Conservation (phyloP, 148 eudicot species). For the Camellia lanceoleosa region DNA sequence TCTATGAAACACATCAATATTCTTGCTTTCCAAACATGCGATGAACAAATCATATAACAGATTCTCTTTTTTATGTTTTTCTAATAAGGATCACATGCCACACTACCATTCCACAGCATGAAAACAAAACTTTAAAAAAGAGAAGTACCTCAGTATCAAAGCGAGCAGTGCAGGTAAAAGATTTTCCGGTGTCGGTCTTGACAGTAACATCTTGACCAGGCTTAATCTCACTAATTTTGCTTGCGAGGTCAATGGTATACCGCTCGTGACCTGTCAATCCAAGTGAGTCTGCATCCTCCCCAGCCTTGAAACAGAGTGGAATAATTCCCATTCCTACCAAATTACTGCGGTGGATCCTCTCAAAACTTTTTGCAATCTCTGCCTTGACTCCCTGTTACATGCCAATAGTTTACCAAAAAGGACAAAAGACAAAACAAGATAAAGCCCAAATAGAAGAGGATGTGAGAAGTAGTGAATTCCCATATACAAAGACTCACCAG, state of each 20-base stretch:
- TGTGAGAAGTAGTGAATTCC: not conserved
- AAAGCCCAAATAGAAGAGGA: not conserved
- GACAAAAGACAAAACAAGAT: not conserved
- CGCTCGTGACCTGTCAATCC: slow-evolving; percentile 52
- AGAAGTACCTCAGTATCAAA: slow-evolving; percentile 47
- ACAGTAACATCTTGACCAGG: slow-evolving; percentile 51
- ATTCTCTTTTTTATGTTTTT: not conserved
- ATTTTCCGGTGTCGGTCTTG: slow-evolving; percentile 35
- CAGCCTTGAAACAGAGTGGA: slow-evolving; percentile 48
- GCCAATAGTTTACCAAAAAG: not conserved
- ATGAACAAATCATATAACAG: not conserved
- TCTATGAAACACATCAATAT: not conserved
- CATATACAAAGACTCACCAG: no score
- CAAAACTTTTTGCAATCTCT: slow-evolving; percentile 46
- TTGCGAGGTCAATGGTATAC: slow-evolving; percentile 41
- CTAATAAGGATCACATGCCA: not conserved
- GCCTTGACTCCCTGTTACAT: slow-evolving; percentile 45
- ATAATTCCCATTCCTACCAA: slow-evolving; percentile 55
- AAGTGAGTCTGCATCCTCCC: slow-evolving; percentile 45
- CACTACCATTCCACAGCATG: not conserved
- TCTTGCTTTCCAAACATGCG: not conserved
- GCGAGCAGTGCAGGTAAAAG: slow-evolving; percentile 44
- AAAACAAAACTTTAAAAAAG: not conserved
- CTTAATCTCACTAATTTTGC: slow-evolving; percentile 39
- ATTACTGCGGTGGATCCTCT: slow-evolving; percentile 48